Conservation (phyloP, 345 rosid species). For the Eutrema heterophyllum region DNA sequence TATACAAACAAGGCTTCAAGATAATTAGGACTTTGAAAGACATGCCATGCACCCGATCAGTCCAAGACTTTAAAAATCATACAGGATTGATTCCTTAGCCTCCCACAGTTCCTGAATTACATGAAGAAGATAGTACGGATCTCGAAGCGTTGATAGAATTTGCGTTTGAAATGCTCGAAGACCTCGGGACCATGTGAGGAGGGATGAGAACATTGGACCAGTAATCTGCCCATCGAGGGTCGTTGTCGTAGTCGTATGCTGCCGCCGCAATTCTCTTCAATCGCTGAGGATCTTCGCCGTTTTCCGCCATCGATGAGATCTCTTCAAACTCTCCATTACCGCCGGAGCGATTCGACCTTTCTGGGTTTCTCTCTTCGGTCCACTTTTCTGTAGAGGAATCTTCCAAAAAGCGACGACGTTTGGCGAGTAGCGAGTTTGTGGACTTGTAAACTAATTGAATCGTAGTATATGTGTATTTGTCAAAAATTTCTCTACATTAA, state of each 20-base stretch:
- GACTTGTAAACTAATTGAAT: too few species aligned
- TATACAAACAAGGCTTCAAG: too few species aligned
- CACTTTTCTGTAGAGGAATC: background rate
- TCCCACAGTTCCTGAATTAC: too few species aligned
- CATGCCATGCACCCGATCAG: too few species aligned
- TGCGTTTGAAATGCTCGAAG: constrained; percentile 81
- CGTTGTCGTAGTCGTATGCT: constrained; percentile 84
- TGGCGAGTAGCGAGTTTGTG: background rate
- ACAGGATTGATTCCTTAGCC: too few species aligned
- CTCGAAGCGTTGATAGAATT: constrained; percentile 90
- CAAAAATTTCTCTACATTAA: too few species aligned
- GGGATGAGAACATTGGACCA: constrained; percentile 94
- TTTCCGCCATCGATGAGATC: constrained; percentile 55
- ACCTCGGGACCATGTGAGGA: constrained; percentile 83
- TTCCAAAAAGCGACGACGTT: constrained; percentile 1
- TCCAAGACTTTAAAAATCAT: too few species aligned
- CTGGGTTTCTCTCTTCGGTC: constrained; percentile 1
- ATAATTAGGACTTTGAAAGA: too few species aligned
- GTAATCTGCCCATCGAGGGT: constrained; percentile 81
- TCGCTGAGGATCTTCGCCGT: constrained; percentile 77
- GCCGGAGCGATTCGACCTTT: constrained; percentile 24
- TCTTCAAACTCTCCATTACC: background rate
- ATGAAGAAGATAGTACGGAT: constrained; percentile 37
- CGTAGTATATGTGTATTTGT: too few species aligned
- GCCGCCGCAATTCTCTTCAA: constrained; percentile 77